Evolutionary conservation across 495 filamentous ascomycete genomes (phyloP), one percentile per base, ranked within the genome.

Genomic region (Penicillium longicatenatum): DNA sequence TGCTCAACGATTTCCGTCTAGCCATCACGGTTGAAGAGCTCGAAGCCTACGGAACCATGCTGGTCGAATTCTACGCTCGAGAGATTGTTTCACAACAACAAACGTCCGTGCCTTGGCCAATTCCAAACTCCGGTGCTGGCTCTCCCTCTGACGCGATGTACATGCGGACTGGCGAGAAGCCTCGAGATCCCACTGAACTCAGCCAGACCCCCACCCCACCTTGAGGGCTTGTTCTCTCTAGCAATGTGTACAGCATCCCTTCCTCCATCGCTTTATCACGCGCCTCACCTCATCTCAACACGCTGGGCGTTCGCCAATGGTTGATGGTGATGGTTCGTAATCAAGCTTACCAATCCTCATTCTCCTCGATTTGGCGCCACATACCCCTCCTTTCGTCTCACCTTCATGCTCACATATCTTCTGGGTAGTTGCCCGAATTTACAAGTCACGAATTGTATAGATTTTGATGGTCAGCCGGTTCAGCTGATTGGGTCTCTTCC

Each of bases 41-140:
- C 19, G 95, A 99, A 70, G 90, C 92, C 3, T 99, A 99, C 59
- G 94, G 93, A 8, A 99, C 94, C 3, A 97, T 97, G 95, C 82
- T 99, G 3, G 94, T 99, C 10, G 93, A 98, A 69, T 99, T 98
- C 69, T 99, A 98, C 63, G 93, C 92, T 0, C 82, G 95, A 22
- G 95, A 98, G 71, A 88, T 97, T 19, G 81, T 97, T 6, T 79
- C 88, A 8, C 90, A 90, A 63, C 82, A 84, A 11, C 68, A 69
- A 31, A 43, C 57, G 14, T 62, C 60, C 21, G 30, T 67, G 2
- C 67, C 75, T 29, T 57, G 63, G 37, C 20, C 66, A 8, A 62
- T 72, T 1, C 48, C 65, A 24, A 50, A 63, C 14, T 26, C 55
- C 1, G 30, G 19, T 14, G 21, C 65, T 3, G 70, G 67, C 51